Percentiles rank a stretch among this genome's conserved stretches.
phyloP scores from a whole-genome alignment of 495 filamentous ascomycete genomes.

The Aspergillus mulundensis region DNA sequence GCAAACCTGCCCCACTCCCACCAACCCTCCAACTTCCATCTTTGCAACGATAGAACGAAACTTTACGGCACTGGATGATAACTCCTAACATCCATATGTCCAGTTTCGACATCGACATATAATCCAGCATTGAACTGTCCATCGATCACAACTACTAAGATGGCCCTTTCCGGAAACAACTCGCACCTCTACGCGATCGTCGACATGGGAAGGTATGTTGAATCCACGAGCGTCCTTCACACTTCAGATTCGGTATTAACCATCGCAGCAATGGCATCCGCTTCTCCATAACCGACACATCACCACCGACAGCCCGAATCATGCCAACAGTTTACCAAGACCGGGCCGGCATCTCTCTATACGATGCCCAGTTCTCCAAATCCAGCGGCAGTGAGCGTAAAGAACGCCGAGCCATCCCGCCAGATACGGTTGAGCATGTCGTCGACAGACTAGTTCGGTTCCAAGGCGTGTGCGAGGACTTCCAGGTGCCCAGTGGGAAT shows the following conservation, averaged over 20 bases:
- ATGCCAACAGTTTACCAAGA: slow-evolving; percentile 72
- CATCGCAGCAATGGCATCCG: slow-evolving; percentile 78
- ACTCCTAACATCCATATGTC: too few species aligned
- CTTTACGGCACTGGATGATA: too few species aligned
- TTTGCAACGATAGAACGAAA: too few species aligned
- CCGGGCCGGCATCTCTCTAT: slow-evolving; percentile 75
- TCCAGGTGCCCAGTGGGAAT: slow-evolving; percentile 56
- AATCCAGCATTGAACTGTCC: too few species aligned
- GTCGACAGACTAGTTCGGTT: slow-evolving; percentile 63
- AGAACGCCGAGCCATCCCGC: slow-evolving; percentile 51
- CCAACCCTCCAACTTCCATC: too few species aligned
- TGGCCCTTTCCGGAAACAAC: background rate
- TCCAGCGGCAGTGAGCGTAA: slow-evolving; percentile 10
- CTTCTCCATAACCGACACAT: slow-evolving; percentile 78
- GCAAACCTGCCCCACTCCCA: too few species aligned
- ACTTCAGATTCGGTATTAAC: background rate
- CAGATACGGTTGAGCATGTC: slow-evolving; percentile 55
- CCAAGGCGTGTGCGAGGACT: slow-evolving; percentile 61
- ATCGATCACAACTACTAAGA: background rate
- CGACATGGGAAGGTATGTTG: slow-evolving; percentile 68
- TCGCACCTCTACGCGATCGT: slow-evolving; percentile 45
- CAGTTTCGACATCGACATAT: too few species aligned
- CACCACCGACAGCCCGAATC: slow-evolving; percentile 61
- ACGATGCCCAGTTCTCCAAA: slow-evolving; percentile 65
- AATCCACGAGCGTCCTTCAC: slow-evolving; percentile 12